Evolutionary conservation across 78 protist genomes (phyloP), one percentile per base, ranked within the genome.

Genomic region (Dictyostelium brefeldianum): DNA sequence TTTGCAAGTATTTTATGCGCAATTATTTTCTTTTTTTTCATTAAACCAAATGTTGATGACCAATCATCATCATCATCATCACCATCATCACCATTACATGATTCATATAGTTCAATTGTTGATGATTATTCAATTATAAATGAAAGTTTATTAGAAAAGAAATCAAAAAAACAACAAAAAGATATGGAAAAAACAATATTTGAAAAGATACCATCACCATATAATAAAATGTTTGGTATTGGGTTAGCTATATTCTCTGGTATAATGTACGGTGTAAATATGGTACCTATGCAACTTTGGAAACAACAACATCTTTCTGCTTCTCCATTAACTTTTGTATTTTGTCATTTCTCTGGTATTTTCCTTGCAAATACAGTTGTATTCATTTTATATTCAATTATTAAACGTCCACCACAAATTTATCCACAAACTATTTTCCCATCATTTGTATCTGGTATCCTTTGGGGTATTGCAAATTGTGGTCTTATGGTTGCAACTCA

Each of bases 261-360:
- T 29, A 25, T 91, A 18, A 46, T 80, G 41, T 91, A 91, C 25
- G 95, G 95, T 48, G 90, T 91, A 53, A 91, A 91, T 89, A 82
- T 91, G 89, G 90, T 83, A 7, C 95, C 95, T 10, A 79, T 91
- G 93, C 93, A 87, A 65, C 70, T 87, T 5, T 87, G 93, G 93
- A 87, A 87, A n/a, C 93, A 87, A 77, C n/a, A 9, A 2, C 22
- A 87, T 6, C 56, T 77, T 6, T 18, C 7, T 18, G 93, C 27
- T 48, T 27, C 29, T 8, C 87, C 95, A 64, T 41, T 97, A 11
- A 59, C 94, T 51, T 97, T 96, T 54, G 80, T 92, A 17, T 95
- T 97, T 29, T 77, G 97, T 14, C 98, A 96, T 71, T 97, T 95
- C 75, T 47, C 89, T 51, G 98, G 98, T 29, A 97, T 97, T n/a